A percentile compares a stretch with the other conserved stretches of the same genome.
Conservation (phyloP, 371 early-diverging fungal species). For the Neoconidiobolus thromboides region DNA sequence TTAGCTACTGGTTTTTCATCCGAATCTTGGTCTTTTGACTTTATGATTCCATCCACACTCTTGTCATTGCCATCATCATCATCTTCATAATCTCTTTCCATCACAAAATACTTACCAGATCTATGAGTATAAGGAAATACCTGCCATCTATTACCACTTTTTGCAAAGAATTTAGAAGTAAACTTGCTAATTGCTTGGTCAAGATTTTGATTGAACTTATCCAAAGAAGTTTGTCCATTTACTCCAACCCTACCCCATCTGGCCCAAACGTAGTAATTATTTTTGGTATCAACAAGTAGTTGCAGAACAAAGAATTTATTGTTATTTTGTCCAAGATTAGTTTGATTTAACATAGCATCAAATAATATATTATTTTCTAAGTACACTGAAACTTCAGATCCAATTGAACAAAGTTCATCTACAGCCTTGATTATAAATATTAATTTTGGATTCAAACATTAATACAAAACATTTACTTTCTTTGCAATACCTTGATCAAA, state of each 20-base stretch:
- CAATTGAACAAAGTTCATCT: too few species aligned
- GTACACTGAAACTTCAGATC: too few species aligned
- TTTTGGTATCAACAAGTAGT: slow-evolving; percentile 14
- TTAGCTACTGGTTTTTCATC: background rate
- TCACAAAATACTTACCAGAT: slow-evolving; percentile 12
- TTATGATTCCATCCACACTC: background rate
- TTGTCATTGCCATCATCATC: background rate
- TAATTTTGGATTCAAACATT: too few species aligned
- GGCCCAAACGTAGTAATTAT: slow-evolving; percentile 31
- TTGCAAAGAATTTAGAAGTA: slow-evolving; percentile 30
- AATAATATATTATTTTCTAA: slow-evolving; percentile 11
- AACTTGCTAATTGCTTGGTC: slow-evolving; percentile 29
- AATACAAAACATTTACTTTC: too few species aligned
- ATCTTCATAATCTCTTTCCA: background rate
- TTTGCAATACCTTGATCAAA: too few species aligned
- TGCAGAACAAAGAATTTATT: slow-evolving; percentile 36
- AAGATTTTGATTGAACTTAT: slow-evolving; percentile 22
- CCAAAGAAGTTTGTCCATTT: slow-evolving; percentile 23
- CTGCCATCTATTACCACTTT: slow-evolving; percentile 32
- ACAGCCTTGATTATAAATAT: too few species aligned
- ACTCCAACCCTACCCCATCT: slow-evolving; percentile 32
- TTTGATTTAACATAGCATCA: slow-evolving; percentile 27
- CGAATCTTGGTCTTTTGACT: background rate
- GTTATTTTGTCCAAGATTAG: slow-evolving; percentile 16
- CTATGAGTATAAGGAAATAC: slow-evolving; percentile 11